These are phyloP conservation scores for Sporisorium reilianum DNA, from an alignment of 1,284 basidiomycete species.

Conservation along the genomic window DNA sequence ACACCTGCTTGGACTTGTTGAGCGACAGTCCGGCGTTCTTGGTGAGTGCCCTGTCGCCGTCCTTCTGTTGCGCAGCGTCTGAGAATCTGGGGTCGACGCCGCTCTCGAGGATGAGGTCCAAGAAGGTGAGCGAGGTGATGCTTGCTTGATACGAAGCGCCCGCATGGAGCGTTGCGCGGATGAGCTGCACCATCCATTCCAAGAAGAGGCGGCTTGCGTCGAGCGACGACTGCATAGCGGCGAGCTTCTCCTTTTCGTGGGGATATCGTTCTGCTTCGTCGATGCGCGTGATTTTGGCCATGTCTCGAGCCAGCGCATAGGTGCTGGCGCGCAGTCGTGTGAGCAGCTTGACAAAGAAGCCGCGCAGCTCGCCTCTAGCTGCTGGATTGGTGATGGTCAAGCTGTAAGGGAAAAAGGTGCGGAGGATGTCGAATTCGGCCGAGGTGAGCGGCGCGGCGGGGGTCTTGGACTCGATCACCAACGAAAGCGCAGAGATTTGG, in stretches of 20 bases:
- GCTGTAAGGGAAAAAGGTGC: constrained; percentile 51
- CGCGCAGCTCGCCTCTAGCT: constrained; percentile 56
- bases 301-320: constrained; percentile 47
- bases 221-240: constrained; percentile 18
- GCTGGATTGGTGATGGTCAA: constrained; percentile 54
- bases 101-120: constrained; percentile 55
- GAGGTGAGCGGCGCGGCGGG: constrained; percentile 43
- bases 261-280: constrained; percentile 34
- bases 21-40: constrained; percentile 53
- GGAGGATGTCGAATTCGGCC: constrained; percentile 48
- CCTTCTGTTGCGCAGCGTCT: constrained; percentile 13
- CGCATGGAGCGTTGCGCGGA: constrained; percentile 54
- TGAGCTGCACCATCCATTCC: constrained; percentile 35
- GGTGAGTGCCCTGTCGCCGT: constrained; percentile 22
- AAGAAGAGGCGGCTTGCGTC: constrained; percentile 42
- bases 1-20: constrained; percentile 57
- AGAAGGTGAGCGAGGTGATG: constrained; percentile 56
- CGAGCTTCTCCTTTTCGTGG: constrained; percentile 40
- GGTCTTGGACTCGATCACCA: constrained; percentile 58
- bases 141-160: constrained; percentile 62
- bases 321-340: constrained; percentile 58
- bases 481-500: constrained; percentile 52
- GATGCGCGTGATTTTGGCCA: constrained; percentile 42
- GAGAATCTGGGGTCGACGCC: constrained; percentile 45
- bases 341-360: constrained; percentile 59